Base-by-base conservation (phyloP, 75 land plant genomes). In the Sequoia sempervirens region DNA sequence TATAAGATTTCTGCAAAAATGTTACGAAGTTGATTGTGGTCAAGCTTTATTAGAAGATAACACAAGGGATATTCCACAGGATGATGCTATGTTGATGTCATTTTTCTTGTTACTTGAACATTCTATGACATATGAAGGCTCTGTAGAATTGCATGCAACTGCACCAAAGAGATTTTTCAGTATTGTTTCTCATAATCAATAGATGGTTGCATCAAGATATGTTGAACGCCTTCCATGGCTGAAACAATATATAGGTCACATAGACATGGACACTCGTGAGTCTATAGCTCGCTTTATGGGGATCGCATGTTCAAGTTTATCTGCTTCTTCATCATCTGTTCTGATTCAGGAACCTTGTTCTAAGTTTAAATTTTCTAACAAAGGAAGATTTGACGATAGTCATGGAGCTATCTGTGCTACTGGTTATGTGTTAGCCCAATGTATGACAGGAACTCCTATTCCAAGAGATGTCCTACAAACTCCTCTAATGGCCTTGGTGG, bases 101-200 rank as follows among this genome's bases (percentile, higher is more conserved):
- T 56, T 98, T 69, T 94, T 89, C 78, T 80, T 88, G 58, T 80
- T 98, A 34, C 84, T 96, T 73, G 98, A 98, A 82, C 96, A 96
- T 92, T 97, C 93, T 79, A 92, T 98, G 99, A 94, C 92, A 80
- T 89, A 78, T 89, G 97, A 96, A 84, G 99, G 99, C 5, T 92
- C 95, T 81, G 90, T 89, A 87, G 99, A 98, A 79, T 88, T 98
- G 80, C 98, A 98, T 89, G 92, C 92, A 37, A 84, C 81, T 79
- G 95, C 96, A 34, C 87, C 91, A 34, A 92, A 90, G 82, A 93
- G 93, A 78, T 84, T 98, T 81, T 84, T 98, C 30, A 81, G 86
- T 30, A 82, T 96, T 81, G 94, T 89, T 81, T 91, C 93, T 85
- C 78, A 78, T 61, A 70, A 87, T 64, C 95, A 93, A 45, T 75